phyloP scores from a whole-genome alignment of 371 early-diverging fungal genomes.

The Mucor piriformis region DNA sequence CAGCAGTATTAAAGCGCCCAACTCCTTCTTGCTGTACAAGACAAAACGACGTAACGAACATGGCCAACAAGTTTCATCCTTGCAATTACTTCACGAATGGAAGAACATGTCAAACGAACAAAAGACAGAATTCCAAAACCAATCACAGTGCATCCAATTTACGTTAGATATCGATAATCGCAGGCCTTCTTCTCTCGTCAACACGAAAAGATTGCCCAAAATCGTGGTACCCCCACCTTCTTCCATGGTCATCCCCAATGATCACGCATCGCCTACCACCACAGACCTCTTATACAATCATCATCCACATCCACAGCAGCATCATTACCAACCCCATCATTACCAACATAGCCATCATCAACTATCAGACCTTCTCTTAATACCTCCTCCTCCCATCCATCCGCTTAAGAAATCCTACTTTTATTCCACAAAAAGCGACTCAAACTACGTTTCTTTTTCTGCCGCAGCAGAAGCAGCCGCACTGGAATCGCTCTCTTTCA shows the following conservation, averaged over 20 bases:
- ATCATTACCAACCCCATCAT: neutral
- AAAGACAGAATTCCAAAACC: constrained; percentile 25
- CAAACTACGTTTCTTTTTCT: neutral
- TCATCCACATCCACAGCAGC: neutral
- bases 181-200: neutral
- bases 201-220: constrained; percentile 3
- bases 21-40: constrained; percentile 21
- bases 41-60: constrained; percentile 20
- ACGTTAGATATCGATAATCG: constrained; percentile 25
- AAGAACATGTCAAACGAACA: constrained; percentile 21
- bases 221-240: constrained; percentile 6
- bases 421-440: neutral
- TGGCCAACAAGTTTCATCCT: constrained; percentile 14
- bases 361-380: neutral
- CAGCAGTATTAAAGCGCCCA: constrained; percentile 12
- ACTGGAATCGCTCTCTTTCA: constrained; percentile 14
- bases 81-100: constrained; percentile 22
- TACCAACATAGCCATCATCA: constrained; percentile 2
- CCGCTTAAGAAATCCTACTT: neutral
- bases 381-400: neutral
- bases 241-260: constrained; percentile 32
- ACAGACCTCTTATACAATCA: neutral
- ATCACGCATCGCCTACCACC: constrained; percentile 7
- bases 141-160: constrained; percentile 27
- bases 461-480: constrained; percentile 22